Evolutionary conservation across 176 grass and related monocot species (phyloP).

Genomic region (Rhynchospora pubera): DNA sequence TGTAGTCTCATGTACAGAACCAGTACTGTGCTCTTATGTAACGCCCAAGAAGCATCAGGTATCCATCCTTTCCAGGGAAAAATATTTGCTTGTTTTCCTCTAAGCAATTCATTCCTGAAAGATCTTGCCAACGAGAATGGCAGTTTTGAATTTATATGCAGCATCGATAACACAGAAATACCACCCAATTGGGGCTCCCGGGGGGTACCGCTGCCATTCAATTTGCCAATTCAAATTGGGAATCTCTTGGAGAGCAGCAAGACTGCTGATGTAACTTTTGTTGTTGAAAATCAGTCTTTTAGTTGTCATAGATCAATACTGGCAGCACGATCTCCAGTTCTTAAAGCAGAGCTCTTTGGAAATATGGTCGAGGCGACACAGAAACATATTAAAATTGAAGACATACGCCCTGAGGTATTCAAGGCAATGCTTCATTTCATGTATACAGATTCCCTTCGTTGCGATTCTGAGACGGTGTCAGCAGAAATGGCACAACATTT

Average conservation of each 20-base stretch:
- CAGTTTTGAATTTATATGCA: constrained; percentile 2
- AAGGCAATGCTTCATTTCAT: constrained; percentile 11
- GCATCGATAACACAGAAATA: not conserved
- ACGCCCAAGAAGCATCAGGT: no score
- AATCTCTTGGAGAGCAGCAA: not conserved
- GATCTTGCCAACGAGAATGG: not conserved
- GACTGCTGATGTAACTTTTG: not conserved
- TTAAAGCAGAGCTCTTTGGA: constrained; percentile 4
- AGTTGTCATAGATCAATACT: not conserved
- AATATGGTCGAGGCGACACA: not conserved
- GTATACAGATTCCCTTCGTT: not conserved
- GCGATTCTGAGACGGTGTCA: not conserved
- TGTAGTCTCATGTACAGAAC: not conserved
- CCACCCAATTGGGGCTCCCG: not conserved
- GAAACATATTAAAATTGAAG: not conserved
- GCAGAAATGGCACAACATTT: not conserved
- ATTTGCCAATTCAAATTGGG: not conserved
- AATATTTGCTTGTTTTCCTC: not conserved
- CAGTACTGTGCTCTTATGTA: not conserved
- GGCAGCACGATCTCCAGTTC: not conserved
- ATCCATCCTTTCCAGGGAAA: not conserved
- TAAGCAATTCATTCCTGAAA: not conserved
- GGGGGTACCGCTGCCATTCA: not conserved
- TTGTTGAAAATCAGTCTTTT: not conserved
- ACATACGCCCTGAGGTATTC: not conserved